A percentile compares a stretch with the other conserved stretches of the same genome.
Evolutionary conservation across 2,329 filamentous ascomycete species (phyloP).

Genomic region (Verticillium dahliae): DNA sequence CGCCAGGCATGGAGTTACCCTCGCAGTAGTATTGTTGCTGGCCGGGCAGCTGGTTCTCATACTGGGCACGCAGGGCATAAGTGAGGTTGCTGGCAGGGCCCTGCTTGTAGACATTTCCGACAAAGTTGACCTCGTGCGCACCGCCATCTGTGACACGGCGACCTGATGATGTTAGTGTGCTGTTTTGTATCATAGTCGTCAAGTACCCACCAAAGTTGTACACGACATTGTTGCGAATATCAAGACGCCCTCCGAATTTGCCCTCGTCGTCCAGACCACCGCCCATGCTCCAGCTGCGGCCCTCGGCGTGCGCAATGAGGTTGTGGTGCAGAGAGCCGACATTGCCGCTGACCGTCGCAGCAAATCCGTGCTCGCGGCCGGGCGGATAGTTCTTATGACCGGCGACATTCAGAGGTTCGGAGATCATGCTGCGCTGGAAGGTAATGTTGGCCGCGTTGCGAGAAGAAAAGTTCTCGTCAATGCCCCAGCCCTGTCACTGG

Average conservation of each 20-base stretch:
- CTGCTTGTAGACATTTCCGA: slow-evolving; percentile 25
- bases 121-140: slow-evolving; percentile 23
- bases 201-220: slow-evolving; percentile 22
- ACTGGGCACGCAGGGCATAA: slow-evolving; percentile 17
- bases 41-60: slow-evolving; percentile 23
- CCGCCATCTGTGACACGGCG: slow-evolving; percentile 24
- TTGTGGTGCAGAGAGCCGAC: slow-evolving; percentile 28
- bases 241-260: slow-evolving; percentile 21
- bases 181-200: neutral
- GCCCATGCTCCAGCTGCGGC: slow-evolving; percentile 27
- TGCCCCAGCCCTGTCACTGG: slow-evolving; percentile 18
- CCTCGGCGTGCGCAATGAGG: slow-evolving; percentile 21
- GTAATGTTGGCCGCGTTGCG: slow-evolving; percentile 25
- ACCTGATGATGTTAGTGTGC: neutral
- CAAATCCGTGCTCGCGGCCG: slow-evolving; percentile 20
- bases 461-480: slow-evolving; percentile 26
- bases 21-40: slow-evolving; percentile 24
- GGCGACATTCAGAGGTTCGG: slow-evolving; percentile 26
- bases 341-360: slow-evolving; percentile 22
- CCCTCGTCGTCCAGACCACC: slow-evolving; percentile 21
- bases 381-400: slow-evolving; percentile 27
- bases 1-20: slow-evolving; percentile 23
- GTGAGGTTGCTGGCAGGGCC: slow-evolving; percentile 20
- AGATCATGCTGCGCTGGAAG: slow-evolving; percentile 26
- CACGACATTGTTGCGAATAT: slow-evolving; percentile 27